Evolutionary conservation across 2,329 filamentous ascomycete species (phyloP).

Genomic region (Hawksworthiomyces lignivorus): DNA sequence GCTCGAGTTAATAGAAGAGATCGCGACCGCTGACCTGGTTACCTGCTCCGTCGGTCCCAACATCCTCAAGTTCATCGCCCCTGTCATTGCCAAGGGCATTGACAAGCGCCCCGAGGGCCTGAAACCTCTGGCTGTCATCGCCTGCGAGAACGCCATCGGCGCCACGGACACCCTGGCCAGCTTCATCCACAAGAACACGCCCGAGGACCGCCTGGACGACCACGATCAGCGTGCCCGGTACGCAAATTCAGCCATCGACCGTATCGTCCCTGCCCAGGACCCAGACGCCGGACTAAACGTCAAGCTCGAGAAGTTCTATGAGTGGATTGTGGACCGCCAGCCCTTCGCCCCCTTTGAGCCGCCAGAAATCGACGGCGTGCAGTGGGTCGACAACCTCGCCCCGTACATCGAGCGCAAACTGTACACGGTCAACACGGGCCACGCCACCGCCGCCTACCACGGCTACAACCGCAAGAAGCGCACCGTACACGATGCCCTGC

Average conservation of each 20-base stretch:
- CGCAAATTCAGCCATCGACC: constrained; percentile 97
- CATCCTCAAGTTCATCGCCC: constrained; percentile 92
- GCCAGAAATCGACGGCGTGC: constrained; percentile 76
- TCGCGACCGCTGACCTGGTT: constrained; percentile 79
- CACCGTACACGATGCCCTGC: constrained; percentile 83
- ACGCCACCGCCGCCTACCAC: constrained; percentile 93
- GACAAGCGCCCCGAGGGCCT: constrained; percentile 59
- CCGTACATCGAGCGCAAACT: constrained; percentile 99
- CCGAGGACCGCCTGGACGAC: constrained; percentile 55
- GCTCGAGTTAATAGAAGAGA: constrained; percentile 73
- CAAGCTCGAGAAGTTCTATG: constrained; percentile 96
- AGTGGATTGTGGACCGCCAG: constrained; percentile 90
- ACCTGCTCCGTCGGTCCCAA: constrained; percentile 97
- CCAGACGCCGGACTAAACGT: constrained; percentile 76
- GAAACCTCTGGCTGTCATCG: constrained; percentile 80
- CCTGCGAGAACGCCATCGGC: constrained; percentile 95
- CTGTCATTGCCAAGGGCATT: constrained; percentile 91
- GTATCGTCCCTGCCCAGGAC: constrained; percentile 90
- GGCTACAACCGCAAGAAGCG: constrained; percentile 79
- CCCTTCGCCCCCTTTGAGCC: constrained; percentile 67
- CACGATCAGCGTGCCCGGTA: constrained; percentile 74
- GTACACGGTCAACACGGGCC: constrained; percentile 97
- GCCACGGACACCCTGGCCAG: constrained; percentile 81
- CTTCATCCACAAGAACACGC: constrained; percentile 73
- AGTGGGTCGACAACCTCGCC: constrained; percentile 84